A percentile compares a stretch with the other conserved stretches of the same genome.
Conservation (phyloP, 495 filamentous ascomycete genomes). For the Jackrogersella multiformis region DNA sequence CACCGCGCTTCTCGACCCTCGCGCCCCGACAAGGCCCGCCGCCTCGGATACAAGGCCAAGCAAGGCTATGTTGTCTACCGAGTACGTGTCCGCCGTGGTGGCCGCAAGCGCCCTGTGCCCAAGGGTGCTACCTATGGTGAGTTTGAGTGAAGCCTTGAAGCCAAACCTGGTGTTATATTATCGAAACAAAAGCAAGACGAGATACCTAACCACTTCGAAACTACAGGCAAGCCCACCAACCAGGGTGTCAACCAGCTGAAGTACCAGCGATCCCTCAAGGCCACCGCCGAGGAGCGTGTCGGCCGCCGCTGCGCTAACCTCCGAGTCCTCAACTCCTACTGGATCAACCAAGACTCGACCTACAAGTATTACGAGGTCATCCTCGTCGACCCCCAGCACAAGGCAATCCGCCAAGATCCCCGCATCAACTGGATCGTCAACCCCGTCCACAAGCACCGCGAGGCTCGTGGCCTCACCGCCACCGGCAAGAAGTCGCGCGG, state of each 20-base stretch:
- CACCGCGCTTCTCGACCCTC: slow-evolving; percentile 98
- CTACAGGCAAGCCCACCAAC: slow-evolving; percentile 97
- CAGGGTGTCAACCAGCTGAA: slow-evolving; percentile 99
- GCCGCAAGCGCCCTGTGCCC: slow-evolving; percentile 91
- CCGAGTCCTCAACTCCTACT: slow-evolving; percentile 99
- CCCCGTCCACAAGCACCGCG: slow-evolving; percentile 99
- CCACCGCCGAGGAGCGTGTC: slow-evolving; percentile 99
- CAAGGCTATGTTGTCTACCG: slow-evolving; percentile 99
- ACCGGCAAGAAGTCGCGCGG: slow-evolving; percentile 99
- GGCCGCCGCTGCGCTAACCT: slow-evolving; percentile 98
- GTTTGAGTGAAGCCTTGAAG: slow-evolving; percentile 45
- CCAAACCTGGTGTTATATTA: no score
- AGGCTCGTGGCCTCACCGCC: slow-evolving; percentile 92
- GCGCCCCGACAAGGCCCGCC: slow-evolving; percentile 99
- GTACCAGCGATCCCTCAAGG: slow-evolving; percentile 97
- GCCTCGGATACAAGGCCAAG: slow-evolving; percentile 99
- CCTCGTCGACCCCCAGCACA: slow-evolving; percentile 99
- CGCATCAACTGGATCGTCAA: slow-evolving; percentile 99
- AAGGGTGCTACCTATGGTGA: slow-evolving; percentile 99
- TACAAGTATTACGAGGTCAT: slow-evolving; percentile 99
- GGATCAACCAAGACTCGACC: slow-evolving; percentile 99
- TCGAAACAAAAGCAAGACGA: not conserved
- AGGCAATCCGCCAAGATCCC: slow-evolving; percentile 98
- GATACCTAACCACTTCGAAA: slow-evolving; percentile 27
- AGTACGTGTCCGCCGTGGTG: slow-evolving; percentile 95